Evolutionary conservation across 129 eudicot species (phyloP), one percentile per base, ranked within the genome.

Genomic region (Escallonia herrerae): DNA sequence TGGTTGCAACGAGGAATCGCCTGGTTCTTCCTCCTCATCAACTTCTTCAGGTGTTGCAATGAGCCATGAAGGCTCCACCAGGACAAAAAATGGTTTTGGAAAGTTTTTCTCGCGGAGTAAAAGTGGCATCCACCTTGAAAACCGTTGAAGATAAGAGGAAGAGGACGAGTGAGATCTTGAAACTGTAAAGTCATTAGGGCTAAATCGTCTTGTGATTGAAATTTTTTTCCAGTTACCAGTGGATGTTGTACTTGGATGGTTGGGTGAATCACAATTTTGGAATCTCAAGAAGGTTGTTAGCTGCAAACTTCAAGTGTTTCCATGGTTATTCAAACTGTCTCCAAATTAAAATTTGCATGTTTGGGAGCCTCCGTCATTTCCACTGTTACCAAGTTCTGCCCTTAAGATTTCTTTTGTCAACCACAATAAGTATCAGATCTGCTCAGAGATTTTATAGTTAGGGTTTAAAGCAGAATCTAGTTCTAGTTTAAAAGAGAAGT

Each of bases 51-150:
- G 68, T 50, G 70, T 69, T 53, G 68, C 76, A 37, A 37, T 63
- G 33, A 77, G 68, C 51, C 74, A 65, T 59, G 65, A 45, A 41
- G 80, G 69, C 47, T 63, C 74, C 55, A 72, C 71, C 22, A 85
- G 85, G 84, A 74, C 74, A 42, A 72, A 65, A 50, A 89, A 77
- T 58, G 81, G 96, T 69, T 89, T 85, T 22, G 95, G 82, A 60
- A 86, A 83, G 52, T 75, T 86, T 69, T 86, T 86, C 60, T 76
- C 86, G 0, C 74, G 87, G 53, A 81, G 78, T 54, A 87, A 81
- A 76, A 87, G 77, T 69, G 87, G 78, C 45, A 44, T 76, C 60
- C 84, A 81, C 48, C 65, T 86, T 43, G 83, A 74, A 49, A 76
- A 40, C 65, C 76, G 65, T 22, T 59, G 73, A 69, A 79, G 67